Evolutionary conservation across 768 basidiomycete species (phyloP).

Genomic region (Leucocoprinus leucothites): DNA sequence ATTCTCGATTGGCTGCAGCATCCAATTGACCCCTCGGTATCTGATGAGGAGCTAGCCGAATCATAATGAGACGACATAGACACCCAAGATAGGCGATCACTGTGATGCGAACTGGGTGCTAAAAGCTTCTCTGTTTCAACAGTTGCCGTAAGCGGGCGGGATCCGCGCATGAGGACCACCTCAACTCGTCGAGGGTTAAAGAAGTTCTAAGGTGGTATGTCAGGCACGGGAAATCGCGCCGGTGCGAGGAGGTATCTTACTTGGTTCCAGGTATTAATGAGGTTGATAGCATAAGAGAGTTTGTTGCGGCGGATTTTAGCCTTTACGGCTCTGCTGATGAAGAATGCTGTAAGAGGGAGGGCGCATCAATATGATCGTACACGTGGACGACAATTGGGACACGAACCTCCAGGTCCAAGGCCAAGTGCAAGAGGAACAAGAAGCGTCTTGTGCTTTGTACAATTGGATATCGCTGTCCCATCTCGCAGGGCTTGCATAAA

Average conservation of each 20-base stretch:
- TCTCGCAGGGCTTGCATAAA: conserved; percentile 6
- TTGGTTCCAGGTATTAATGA: conserved; percentile 10
- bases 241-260: background rate
- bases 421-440: background rate
- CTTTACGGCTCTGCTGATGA: background rate
- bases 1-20: background rate
- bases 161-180: conserved; percentile 9
- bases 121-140: background rate
- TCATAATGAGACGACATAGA: background rate
- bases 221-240: background rate
- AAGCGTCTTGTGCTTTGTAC: background rate
- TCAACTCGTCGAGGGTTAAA: conserved; percentile 4
- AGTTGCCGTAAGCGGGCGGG: background rate
- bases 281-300: background rate
- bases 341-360: background rate
- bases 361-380: background rate
- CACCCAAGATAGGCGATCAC: background rate
- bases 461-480: background rate
- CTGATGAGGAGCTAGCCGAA: background rate
- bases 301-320: background rate
- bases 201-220: conserved; percentile 2
- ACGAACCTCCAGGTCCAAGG: conserved; percentile 1
- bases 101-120: background rate
- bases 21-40: background rate
- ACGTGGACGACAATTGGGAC: too few relatives aligned